Conservation (phyloP, 352 stramenopile species). For the Globisporangium canariense region DNA sequence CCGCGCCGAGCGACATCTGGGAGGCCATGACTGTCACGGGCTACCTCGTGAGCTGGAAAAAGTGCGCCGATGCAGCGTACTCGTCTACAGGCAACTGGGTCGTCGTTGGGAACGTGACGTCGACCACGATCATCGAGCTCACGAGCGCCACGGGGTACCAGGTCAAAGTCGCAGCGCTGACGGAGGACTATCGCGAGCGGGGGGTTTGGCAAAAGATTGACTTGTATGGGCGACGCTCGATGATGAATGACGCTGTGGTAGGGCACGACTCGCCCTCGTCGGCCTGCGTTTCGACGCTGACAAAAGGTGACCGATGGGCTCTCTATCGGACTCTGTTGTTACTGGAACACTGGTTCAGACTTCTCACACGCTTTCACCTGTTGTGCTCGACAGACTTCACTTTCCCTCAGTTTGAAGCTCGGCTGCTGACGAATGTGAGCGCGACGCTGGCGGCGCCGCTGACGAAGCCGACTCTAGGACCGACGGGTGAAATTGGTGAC, state of each 20-base stretch:
- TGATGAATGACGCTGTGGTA: constrained; percentile 47
- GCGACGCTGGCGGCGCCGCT: constrained; percentile 21
- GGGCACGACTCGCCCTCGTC: constrained; percentile 45
- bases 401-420: constrained; percentile 77
- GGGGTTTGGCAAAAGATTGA: constrained; percentile 67
- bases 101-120: constrained; percentile 90
- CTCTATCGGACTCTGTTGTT: not conserved
- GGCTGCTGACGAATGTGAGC: constrained; percentile 72
- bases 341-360: not conserved
- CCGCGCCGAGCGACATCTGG: constrained; percentile 51
- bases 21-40: constrained; percentile 80
- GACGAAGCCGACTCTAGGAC: constrained; percentile 64
- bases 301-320: constrained; percentile 28
- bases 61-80: constrained; percentile 31
- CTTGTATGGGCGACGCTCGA: constrained; percentile 74
- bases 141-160: constrained; percentile 57
- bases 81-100: constrained; percentile 21
- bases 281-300: constrained; percentile 47
- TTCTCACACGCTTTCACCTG: not conserved
- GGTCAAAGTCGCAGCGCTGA: constrained; percentile 73
- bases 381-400: constrained; percentile 50
- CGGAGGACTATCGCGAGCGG: constrained; percentile 58
- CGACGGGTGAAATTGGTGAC: constrained; percentile 77
- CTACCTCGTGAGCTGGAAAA: constrained; percentile 68
- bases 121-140: constrained; percentile 82